Evolutionary conservation across 2,329 filamentous ascomycete genomes (phyloP).

Genomic region (Colletotrichum destructivum): DNA sequence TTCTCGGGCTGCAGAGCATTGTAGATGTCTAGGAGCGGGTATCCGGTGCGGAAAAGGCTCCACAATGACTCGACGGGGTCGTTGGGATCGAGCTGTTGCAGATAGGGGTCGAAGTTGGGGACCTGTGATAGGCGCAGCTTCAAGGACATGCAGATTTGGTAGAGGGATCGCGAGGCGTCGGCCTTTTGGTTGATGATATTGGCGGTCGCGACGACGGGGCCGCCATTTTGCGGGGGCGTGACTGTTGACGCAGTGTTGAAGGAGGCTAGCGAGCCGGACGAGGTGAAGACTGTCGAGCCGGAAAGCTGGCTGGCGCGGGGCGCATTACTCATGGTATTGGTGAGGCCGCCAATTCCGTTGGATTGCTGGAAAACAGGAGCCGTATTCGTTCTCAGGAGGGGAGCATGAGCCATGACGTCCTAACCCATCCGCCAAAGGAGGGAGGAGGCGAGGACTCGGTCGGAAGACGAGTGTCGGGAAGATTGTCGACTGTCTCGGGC

Average conservation of each 20-base stretch:
- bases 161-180: constrained; percentile 91
- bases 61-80: constrained; percentile 92
- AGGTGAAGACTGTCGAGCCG: constrained; percentile 70
- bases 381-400: constrained; percentile 72
- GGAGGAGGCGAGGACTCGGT: constrained; percentile 17
- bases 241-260: constrained; percentile 62
- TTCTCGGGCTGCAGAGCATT: constrained; percentile 84
- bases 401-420: constrained; percentile 72
- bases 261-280: constrained; percentile 67
- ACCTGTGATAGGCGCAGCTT: constrained; percentile 87
- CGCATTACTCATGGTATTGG: constrained; percentile 66
- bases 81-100: constrained; percentile 79
- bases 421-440: constrained; percentile 57
- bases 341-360: constrained; percentile 62
- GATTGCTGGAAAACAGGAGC: constrained; percentile 68
- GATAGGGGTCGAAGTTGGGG: constrained; percentile 83
- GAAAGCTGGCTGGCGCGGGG: constrained; percentile 75
- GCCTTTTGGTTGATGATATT: constrained; percentile 99
- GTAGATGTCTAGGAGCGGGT: constrained; percentile 89
- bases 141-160: constrained; percentile 92
- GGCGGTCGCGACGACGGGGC: constrained; percentile 81
- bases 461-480: constrained; percentile 9
- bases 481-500: constrained; percentile 1
- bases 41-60: constrained; percentile 87
- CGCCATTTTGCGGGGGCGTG: constrained; percentile 62